These are phyloP conservation scores for Mrakia frigida DNA, from an alignment of 768 basidiomycete genomes.

Conservation along the genomic window DNA sequence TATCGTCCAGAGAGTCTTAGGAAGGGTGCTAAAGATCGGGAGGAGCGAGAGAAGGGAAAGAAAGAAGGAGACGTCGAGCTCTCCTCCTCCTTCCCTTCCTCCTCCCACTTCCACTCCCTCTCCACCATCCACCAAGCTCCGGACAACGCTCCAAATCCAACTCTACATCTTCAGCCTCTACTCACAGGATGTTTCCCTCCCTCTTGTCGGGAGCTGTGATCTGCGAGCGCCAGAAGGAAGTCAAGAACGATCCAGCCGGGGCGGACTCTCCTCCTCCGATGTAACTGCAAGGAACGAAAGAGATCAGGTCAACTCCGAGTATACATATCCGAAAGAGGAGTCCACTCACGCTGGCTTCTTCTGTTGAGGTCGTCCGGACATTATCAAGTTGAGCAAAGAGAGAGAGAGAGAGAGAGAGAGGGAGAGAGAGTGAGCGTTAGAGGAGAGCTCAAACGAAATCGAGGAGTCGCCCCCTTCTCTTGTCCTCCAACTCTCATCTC, in stretches of 20 bases:
- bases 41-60: not conserved
- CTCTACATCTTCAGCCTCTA: not conserved
- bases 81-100: not conserved
- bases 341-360: constrained; percentile 15
- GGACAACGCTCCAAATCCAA: not conserved
- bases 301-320: not conserved
- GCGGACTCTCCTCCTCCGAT: constrained; percentile 21
- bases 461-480: too few relatives aligned
- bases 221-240: constrained; percentile 29
- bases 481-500: too few relatives aligned
- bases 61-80: not conserved
- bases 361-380: constrained; percentile 25
- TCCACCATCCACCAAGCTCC: not conserved
- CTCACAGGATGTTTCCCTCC: constrained; percentile 30
- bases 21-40: too few relatives aligned
- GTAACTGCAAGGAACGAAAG: constrained; percentile 8
- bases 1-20: too few relatives aligned
- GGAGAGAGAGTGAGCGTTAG: not conserved
- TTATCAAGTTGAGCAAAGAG: too few relatives aligned
- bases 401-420: not conserved
- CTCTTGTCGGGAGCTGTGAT: constrained; percentile 29
- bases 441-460: not conserved
- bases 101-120: not conserved
- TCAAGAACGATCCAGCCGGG: constrained; percentile 11
- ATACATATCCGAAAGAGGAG: not conserved